phyloP scores from a whole-genome alignment of 805 yeast species.

The Metschnikowia continentalis region DNA sequence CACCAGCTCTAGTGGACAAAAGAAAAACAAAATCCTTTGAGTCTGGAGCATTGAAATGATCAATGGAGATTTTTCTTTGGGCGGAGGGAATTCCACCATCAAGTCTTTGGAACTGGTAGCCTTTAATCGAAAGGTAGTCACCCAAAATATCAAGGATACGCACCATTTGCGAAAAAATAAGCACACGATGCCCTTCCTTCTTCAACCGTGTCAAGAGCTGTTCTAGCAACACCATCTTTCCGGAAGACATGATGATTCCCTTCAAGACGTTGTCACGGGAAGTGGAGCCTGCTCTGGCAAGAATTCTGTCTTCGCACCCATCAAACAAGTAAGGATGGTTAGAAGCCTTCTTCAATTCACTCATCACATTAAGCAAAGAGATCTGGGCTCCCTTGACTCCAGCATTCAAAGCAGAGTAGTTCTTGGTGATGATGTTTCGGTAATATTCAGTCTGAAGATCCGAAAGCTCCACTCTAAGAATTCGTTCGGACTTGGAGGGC shows the following conservation, averaged over 20 bases:
- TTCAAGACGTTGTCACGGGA: slow-evolving; percentile 77
- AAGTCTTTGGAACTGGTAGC: slow-evolving; percentile 82
- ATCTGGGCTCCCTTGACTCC: slow-evolving; percentile 74
- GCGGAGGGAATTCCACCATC: slow-evolving; percentile 97
- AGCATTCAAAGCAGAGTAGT: slow-evolving; percentile 85
- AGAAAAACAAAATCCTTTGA: slow-evolving; percentile 89
- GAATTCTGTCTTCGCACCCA: slow-evolving; percentile 81
- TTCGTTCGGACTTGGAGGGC: slow-evolving; percentile 94
- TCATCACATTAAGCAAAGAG: slow-evolving; percentile 86
- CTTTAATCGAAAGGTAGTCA: slow-evolving; percentile 84
- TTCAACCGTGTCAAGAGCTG: slow-evolving; percentile 77
- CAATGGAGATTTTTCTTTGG: slow-evolving; percentile 90
- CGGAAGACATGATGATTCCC: slow-evolving; percentile 96
- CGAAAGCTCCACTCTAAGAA: slow-evolving; percentile 88
- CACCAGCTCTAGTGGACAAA: slow-evolving; percentile 96
- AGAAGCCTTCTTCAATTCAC: slow-evolving; percentile 93
- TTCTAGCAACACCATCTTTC: slow-evolving; percentile 95
- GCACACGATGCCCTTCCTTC: slow-evolving; percentile 93
- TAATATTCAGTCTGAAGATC: slow-evolving; percentile 95
- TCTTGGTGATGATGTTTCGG: slow-evolving; percentile 86
- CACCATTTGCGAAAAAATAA: slow-evolving; percentile 96
- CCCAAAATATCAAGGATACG: slow-evolving; percentile 92
- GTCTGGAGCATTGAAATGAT: slow-evolving; percentile 91
- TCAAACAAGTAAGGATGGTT: slow-evolving; percentile 96
- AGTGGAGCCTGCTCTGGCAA: slow-evolving; percentile 55